A percentile compares a stretch with the other conserved stretches of the same genome.
Conservation (phyloP, 208 protist genomes). For the Trypanosoma melophagium region DNA sequence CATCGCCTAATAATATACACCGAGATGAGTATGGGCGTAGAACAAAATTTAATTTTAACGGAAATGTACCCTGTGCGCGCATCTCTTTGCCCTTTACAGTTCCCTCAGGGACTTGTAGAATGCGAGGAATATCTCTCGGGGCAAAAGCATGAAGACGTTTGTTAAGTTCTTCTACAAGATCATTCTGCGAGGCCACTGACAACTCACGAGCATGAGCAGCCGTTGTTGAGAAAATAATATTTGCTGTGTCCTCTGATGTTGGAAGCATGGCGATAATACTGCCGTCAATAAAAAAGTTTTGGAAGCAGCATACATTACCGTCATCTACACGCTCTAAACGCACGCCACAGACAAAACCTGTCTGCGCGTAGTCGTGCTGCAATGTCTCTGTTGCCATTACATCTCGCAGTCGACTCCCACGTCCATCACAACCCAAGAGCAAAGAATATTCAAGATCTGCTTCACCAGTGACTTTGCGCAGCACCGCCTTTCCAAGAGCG, state of each 20-base stretch:
- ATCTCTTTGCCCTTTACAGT: conserved; percentile 37
- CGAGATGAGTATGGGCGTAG: conserved; percentile 58
- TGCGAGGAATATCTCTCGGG: conserved; percentile 69
- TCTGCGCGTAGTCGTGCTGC: conserved; percentile 84
- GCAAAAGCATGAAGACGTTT: conserved; percentile 59
- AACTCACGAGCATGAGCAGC: conserved; percentile 60
- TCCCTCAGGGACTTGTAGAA: conserved; percentile 67
- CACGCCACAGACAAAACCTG: conserved; percentile 80
- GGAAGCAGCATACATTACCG: conserved; percentile 85
- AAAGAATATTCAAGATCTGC: conserved; percentile 46
- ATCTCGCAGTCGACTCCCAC: conserved; percentile 71
- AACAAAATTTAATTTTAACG: conserved; percentile 67
- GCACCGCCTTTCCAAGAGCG: conserved; percentile 35
- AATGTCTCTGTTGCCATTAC: conserved; percentile 49
- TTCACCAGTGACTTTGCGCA: conserved; percentile 24
- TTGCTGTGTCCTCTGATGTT: conserved; percentile 69
- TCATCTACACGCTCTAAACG: conserved; percentile 60
- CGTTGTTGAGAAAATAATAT: conserved; percentile 85
- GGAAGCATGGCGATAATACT: conserved; percentile 83
- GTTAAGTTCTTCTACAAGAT: conserved; percentile 77
- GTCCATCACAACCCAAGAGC: conserved; percentile 82
- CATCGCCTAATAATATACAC: conserved; percentile 80
- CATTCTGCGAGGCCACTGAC: conserved; percentile 44
- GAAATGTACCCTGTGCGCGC: conserved; percentile 70
- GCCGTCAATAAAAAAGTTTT: conserved; percentile 88